Evolutionary conservation across 768 basidiomycete species (phyloP).

Genomic region (Agrocybe praecox): DNA sequence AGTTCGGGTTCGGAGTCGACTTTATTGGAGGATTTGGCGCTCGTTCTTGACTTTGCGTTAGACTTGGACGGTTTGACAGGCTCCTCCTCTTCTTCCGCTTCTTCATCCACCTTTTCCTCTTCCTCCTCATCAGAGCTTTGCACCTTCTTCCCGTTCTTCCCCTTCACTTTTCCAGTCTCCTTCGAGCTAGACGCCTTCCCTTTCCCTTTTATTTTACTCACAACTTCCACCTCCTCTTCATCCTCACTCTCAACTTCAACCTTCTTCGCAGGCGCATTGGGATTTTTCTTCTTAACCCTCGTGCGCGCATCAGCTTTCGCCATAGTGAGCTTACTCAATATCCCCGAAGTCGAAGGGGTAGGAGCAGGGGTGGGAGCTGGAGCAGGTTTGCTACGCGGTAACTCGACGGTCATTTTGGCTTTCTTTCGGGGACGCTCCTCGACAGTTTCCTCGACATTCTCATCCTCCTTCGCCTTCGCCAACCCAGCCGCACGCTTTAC

Average conservation of each 20-base stretch:
- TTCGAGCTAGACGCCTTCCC: not conserved
- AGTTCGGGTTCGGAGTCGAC: constrained; percentile 10
- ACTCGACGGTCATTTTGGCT: not conserved
- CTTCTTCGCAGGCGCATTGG: too few relatives aligned
- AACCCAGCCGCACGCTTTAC: not conserved
- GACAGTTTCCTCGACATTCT: too few relatives aligned
- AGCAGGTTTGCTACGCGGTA: not conserved
- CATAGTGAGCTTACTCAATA: too few relatives aligned
- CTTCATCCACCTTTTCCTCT: constrained; percentile 18
- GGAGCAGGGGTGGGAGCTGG: not conserved
- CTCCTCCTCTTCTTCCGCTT: constrained; percentile 19
- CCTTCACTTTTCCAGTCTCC: constrained; percentile 2
- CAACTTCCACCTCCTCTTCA: too few relatives aligned
- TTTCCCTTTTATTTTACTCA: constrained; percentile 1
- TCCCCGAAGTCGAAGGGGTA: too few relatives aligned
- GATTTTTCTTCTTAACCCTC: too few relatives aligned
- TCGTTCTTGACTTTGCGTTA: not conserved
- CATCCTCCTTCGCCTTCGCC: too few relatives aligned
- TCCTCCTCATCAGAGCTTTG: constrained; percentile 15
- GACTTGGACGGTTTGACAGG: constrained; percentile 3
- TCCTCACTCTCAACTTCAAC: too few relatives aligned
- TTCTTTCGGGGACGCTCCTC: too few relatives aligned
- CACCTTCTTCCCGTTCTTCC: constrained; percentile 11
- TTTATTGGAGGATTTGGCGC: not conserved
- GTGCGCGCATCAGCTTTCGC: too few relatives aligned